Percentiles rank a stretch among this genome's conserved stretches.
These are phyloP conservation scores for Chloranthus sessilifolius DNA, from an alignment of 164 flowering plant species.

Conservation along the genomic window DNA sequence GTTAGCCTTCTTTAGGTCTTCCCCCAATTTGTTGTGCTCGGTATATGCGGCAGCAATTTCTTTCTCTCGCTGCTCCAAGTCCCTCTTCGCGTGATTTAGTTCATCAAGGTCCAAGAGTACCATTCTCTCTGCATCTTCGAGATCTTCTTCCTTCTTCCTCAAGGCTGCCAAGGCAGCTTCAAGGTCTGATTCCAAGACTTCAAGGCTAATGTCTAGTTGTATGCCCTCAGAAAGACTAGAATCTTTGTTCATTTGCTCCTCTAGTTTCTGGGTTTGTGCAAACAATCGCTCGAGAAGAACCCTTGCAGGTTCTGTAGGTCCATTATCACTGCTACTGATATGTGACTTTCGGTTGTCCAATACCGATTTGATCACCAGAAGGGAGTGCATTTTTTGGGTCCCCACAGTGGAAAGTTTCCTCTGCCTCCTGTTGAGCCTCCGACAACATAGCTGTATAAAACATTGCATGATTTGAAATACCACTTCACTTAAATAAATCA, in stretches of 20 bases:
- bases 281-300: slow-evolving; percentile 75
- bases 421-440: slow-evolving; percentile 22
- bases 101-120: slow-evolving; percentile 47
- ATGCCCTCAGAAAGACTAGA: slow-evolving; percentile 26
- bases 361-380: slow-evolving; percentile 30
- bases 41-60: slow-evolving; percentile 44
- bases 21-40: slow-evolving; percentile 50
- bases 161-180: slow-evolving; percentile 55
- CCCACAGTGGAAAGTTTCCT: slow-evolving; percentile 18
- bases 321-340: slow-evolving; percentile 40
- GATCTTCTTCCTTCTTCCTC: slow-evolving; percentile 75
- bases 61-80: slow-evolving; percentile 44
- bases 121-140: slow-evolving; percentile 52
- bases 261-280: slow-evolving; percentile 77
- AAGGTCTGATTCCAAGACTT: slow-evolving; percentile 61
- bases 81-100: slow-evolving; percentile 46
- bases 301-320: slow-evolving; percentile 57
- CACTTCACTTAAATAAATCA: too few species aligned
- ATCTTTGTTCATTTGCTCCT: slow-evolving; percentile 47
- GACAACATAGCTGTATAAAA: slow-evolving; percentile 26
- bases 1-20: slow-evolving; percentile 61
- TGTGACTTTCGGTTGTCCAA: slow-evolving; percentile 28
- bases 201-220: slow-evolving; percentile 36
- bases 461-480: too few species aligned
- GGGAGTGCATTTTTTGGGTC: slow-evolving; percentile 11